Percentiles rank a stretch among this genome's conserved stretches.
Conservation (phyloP, 371 early-diverging fungal genomes). For the Mortierella sp. region DNA sequence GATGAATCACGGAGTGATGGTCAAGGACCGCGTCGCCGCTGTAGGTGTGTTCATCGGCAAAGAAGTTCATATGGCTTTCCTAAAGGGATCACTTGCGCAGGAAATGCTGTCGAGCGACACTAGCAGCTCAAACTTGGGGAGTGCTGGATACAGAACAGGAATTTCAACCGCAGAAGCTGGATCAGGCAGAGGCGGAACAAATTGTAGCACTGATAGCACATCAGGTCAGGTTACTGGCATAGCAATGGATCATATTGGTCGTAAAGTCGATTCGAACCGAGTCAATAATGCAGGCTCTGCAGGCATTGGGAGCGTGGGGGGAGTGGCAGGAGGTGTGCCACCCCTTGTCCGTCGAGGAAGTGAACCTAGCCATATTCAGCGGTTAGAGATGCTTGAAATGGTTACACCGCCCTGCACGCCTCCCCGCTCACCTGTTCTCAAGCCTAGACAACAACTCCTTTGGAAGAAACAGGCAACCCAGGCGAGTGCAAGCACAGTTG, state of each 20-base stretch:
- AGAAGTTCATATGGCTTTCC: slow-evolving; percentile 49
- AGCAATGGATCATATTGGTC: too few species aligned
- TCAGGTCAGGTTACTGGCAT: too few species aligned
- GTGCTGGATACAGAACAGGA: too few species aligned
- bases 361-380: not conserved
- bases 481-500: not conserved
- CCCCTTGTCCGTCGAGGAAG: not conserved
- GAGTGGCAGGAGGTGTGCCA: slow-evolving; percentile 1
- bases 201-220: too few species aligned
- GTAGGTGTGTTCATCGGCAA: slow-evolving; percentile 53
- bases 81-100: slow-evolving; percentile 44
- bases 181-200: too few species aligned
- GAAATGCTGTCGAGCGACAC: slow-evolving; percentile 33
- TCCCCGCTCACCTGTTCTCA: slow-evolving; percentile 31
- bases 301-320: not conserved
- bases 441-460: slow-evolving; percentile 9
- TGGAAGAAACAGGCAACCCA: slow-evolving; percentile 22
- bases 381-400: slow-evolving; percentile 18
- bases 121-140: not conserved
- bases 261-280: slow-evolving; percentile 1
- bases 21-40: slow-evolving; percentile 39
- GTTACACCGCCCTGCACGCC: slow-evolving; percentile 50
- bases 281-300: not conserved
- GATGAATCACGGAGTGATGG: slow-evolving; percentile 34
- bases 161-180: too few species aligned